Evolutionary conservation across 208 protist genomes (phyloP), one percentile per base, ranked within the genome.

Genomic region (Phytomonas sp.): DNA sequence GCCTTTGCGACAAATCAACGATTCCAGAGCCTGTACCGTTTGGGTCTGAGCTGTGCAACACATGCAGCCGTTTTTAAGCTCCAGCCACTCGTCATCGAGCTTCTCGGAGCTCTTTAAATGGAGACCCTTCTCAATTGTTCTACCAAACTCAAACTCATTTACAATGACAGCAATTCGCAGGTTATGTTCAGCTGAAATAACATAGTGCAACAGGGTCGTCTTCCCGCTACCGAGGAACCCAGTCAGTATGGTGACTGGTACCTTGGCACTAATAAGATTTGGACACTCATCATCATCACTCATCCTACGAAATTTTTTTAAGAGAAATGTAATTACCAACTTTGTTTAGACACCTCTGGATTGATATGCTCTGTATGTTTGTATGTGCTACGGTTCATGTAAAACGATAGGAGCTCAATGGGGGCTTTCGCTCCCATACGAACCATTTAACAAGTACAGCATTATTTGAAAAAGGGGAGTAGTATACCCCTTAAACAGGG

Each of bases 61-160:
- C 75, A 98, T 93, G 80, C 96, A 98, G 7, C 97, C 97, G 70
- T 98, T 99, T 53, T 88, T 88, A 51, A 98, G 77, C 81, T 99
- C 96, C 23, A 98, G 68, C 89, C 94, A 98, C 79, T 98, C 95
- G 65, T 98, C 93, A 66, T 97, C 96, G 29, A 83, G 71, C 72
- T 98, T 95, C 60, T 97, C 86, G 3, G 92, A 93, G 71, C 87
- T 94, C 56, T 91, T 96, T 33, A 97, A 67, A 5, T 91, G 87
- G 32, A 98, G 71, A n/a, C 86, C 87, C 72, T 96, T 93, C 72
- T 98, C 91, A 68, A 97, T 95, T 0, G 86, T 86, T 73, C 87
- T 91, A 63, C 92, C 91, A 72, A 95, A 94, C 73, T 95, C 91
- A 67, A 96, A 96, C 72, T 97, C 94, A 71, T 97, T 97, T 40